A percentile compares a stretch with the other conserved stretches of the same genome.
phyloP scores from a whole-genome alignment of 768 basidiomycete species.

The Panellus pusillus region DNA sequence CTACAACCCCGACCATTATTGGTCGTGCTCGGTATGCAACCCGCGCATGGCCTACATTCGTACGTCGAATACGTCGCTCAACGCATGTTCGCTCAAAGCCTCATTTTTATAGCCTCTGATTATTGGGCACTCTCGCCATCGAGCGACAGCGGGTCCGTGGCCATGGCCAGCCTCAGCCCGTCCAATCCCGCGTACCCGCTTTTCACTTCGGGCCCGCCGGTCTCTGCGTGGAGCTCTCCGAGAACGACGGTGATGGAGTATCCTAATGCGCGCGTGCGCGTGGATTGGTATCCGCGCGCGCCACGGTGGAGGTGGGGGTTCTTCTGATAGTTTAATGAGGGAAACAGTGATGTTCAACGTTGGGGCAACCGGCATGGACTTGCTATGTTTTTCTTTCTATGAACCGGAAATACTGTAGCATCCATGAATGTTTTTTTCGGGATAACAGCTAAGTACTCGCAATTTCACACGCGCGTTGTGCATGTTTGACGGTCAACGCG shows the following conservation, averaged over 20 bases:
- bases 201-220: slow-evolving; percentile 7
- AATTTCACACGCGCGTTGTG: too few species aligned
- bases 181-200: slow-evolving; percentile 4
- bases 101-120: background rate
- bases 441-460: too few species aligned
- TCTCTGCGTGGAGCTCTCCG: slow-evolving; percentile 10
- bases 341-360: too few species aligned
- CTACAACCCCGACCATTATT: background rate
- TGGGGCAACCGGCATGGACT: too few species aligned
- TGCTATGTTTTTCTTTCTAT: too few species aligned
- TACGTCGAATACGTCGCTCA: background rate
- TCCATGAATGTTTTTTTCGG: too few species aligned
- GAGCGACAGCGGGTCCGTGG: background rate
- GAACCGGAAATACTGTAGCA: too few species aligned
- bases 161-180: slow-evolving; percentile 10
- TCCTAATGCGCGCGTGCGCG: slow-evolving; percentile 5
- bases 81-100: background rate
- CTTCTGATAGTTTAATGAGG: too few species aligned
- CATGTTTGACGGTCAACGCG: too few species aligned
- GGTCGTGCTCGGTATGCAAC: slow-evolving; percentile 3
- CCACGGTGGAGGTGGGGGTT: background rate
- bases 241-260: slow-evolving; percentile 11
- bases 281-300: background rate
- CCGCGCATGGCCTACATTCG: slow-evolving; percentile 6
- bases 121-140: background rate